Conservation (phyloP, 2,329 filamentous ascomycete genomes). For the Colletotrichum godetiae region DNA sequence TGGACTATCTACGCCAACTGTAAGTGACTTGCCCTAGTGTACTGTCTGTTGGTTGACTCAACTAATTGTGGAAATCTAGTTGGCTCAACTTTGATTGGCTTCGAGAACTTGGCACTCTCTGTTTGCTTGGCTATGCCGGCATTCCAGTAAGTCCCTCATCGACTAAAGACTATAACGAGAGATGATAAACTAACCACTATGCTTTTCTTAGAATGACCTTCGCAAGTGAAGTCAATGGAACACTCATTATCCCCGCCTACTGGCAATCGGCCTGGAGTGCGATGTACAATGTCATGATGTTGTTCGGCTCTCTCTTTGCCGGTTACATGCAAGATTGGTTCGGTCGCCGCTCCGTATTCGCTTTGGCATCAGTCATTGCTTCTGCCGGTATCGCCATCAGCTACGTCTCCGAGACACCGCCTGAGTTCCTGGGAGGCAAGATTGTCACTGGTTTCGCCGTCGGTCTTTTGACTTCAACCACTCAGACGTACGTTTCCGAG, state of each 20-base stretch:
- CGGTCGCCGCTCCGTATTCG: conserved; percentile 36
- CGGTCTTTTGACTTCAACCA: conserved; percentile 35
- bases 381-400: conserved; percentile 36
- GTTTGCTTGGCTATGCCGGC: conserved; percentile 38
- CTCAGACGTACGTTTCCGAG: conserved; percentile 50
- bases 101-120: conserved; percentile 36
- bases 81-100: conserved; percentile 35
- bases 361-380: conserved; percentile 27
- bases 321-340: conserved; percentile 38
- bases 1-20: conserved; percentile 36
- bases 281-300: conserved; percentile 37
- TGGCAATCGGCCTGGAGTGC: conserved; percentile 41
- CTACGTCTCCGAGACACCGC: conserved; percentile 31
- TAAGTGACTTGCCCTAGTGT: background rate
- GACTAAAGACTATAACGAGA: background rate
- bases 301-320: conserved; percentile 35
- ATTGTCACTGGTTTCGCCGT: conserved; percentile 38
- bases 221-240: conserved; percentile 36
- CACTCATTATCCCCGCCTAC: conserved; percentile 38
- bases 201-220: conserved; percentile 30
- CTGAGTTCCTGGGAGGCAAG: conserved; percentile 38
- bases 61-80: conserved; percentile 23
- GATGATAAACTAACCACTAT: background rate
- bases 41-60: background rate
- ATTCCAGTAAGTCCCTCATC: conserved; percentile 33